Evolutionary conservation across 345 rosid species (phyloP).

Genomic region (Microthlaspi erraticum): DNA sequence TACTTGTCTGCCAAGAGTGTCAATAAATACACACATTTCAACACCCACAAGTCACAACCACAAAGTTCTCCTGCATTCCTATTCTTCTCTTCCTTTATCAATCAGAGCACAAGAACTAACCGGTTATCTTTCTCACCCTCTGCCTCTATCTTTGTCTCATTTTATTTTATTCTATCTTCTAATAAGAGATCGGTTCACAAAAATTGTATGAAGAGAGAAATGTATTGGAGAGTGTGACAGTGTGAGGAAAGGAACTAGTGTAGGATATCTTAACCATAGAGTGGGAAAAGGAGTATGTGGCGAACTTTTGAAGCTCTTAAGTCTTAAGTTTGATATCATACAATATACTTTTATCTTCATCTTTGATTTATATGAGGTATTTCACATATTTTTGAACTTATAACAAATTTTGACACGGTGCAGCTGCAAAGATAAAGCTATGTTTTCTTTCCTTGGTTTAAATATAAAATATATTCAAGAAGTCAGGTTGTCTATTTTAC

Average conservation of each 20-base stretch:
- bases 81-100: background rate
- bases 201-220: background rate
- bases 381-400: background rate
- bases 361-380: background rate
- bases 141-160: background rate
- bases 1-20: slow-evolving; percentile 6
- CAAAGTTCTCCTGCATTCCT: background rate
- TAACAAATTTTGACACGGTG: background rate
- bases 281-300: background rate
- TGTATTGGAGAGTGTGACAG: background rate
- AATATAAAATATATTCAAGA: background rate
- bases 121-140: slow-evolving; percentile 13
- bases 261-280: background rate
- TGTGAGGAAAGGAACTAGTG: background rate
- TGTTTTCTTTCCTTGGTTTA: background rate
- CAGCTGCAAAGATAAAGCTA: background rate
- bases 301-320: no score
- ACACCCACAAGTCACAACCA: background rate
- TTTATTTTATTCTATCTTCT: background rate
- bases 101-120: slow-evolving; percentile 15
- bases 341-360: no score
- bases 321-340: no score
- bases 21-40: slow-evolving; percentile 23
- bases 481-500: background rate
- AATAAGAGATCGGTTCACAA: no score